phyloP scores from a whole-genome alignment of 306 rosid species.

The Mimosa pudica region DNA sequence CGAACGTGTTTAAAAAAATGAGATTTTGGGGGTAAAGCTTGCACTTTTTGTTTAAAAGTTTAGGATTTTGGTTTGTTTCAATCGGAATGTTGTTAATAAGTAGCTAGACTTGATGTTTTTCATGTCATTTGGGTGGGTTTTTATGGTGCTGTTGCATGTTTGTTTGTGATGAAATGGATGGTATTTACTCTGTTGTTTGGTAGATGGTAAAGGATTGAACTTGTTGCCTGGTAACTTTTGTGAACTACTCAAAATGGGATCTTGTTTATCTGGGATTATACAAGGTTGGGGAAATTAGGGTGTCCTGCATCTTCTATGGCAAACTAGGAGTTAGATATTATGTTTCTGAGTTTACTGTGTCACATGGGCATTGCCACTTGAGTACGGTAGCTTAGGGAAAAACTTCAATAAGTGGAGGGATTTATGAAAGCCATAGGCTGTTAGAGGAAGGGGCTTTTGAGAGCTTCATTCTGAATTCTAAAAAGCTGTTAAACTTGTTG shows the following conservation, averaged over 20 bases:
- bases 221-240: neutral
- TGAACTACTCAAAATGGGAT: neutral
- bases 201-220: neutral
- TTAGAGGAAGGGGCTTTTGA: neutral
- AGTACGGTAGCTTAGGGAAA: neutral
- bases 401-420: neutral
- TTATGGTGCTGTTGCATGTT: neutral
- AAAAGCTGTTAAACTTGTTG: neutral
- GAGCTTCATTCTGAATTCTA: neutral
- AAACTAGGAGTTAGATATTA: neutral
- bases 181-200: neutral
- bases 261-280: neutral
- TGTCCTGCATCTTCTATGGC: neutral
- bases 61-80: neutral
- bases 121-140: neutral
- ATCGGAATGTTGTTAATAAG: neutral
- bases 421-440: neutral
- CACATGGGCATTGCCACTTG: neutral
- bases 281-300: slow-evolving; percentile 7
- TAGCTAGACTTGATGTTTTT: neutral
- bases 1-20: too few relatives aligned
- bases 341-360: neutral
- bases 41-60: neutral
- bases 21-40: too few relatives aligned
- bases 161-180: neutral